A percentile compares a stretch with the other conserved stretches of the same genome.
Evolutionary conservation across 2,329 filamentous ascomycete species (phyloP).

Genomic region (Graphiopsis chlorocephala): DNA sequence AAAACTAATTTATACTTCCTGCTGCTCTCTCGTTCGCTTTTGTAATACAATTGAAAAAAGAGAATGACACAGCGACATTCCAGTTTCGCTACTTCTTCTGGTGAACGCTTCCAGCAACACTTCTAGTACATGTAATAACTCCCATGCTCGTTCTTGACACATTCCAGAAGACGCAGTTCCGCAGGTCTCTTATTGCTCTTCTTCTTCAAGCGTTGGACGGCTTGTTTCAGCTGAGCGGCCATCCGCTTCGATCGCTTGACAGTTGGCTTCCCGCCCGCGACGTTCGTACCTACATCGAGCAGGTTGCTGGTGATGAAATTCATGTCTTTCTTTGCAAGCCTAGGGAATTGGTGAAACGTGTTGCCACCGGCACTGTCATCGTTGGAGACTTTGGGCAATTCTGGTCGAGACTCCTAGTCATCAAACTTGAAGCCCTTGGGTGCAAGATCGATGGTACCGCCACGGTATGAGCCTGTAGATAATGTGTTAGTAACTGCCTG

Average conservation of each 20-base stretch:
- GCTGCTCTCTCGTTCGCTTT: not conserved
- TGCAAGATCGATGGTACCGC: constrained; percentile 79
- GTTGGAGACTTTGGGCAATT: not conserved
- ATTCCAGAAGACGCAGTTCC: not conserved
- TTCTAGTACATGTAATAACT: too few relatives aligned
- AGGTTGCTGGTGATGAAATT: not conserved
- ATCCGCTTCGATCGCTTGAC: not conserved
- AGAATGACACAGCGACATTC: not conserved
- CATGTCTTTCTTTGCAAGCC: not conserved
- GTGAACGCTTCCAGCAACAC: too few relatives aligned
- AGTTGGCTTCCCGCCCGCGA: not conserved
- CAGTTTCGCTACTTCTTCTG: not conserved
- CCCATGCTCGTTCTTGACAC: not conserved
- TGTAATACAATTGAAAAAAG: not conserved
- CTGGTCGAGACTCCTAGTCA: constrained; percentile 50
- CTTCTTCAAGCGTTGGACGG: not conserved
- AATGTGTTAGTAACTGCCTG: not conserved
- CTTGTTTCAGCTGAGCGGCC: not conserved
- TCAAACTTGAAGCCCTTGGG: constrained; percentile 94
- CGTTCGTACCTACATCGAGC: not conserved
- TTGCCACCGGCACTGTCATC: too few relatives aligned
- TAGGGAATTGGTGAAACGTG: too few relatives aligned
- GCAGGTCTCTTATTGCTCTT: not conserved
- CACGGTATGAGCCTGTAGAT: constrained; percentile 63
- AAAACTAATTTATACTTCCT: not conserved